Conservation (phyloP, 441 rosid genomes). For the Syzygium syzygioides region DNA sequence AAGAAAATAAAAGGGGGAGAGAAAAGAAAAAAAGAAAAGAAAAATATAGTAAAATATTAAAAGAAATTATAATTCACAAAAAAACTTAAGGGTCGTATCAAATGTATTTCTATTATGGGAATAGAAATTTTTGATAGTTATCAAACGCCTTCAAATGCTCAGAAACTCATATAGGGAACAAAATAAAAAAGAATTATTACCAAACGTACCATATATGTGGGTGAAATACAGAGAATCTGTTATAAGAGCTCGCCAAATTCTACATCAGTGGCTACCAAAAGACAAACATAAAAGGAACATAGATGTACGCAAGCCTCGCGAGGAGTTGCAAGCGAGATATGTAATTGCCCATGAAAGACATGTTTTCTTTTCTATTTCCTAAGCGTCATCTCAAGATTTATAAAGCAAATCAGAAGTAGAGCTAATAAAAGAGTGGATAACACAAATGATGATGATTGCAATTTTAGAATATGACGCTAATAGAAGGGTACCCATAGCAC, state of each 20-base stretch:
- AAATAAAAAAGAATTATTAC: too few relatives aligned
- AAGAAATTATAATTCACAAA: too few relatives aligned
- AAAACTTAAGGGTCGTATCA: too few relatives aligned
- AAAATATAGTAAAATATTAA: too few relatives aligned
- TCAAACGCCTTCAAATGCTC: too few relatives aligned
- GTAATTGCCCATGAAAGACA: slow-evolving; percentile 1
- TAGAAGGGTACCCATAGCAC: slow-evolving; percentile 19
- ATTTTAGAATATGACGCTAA: slow-evolving; percentile 19
- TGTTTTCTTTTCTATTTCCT: slow-evolving; percentile 14
- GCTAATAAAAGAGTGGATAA: slow-evolving; percentile 10
- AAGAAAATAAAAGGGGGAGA: too few relatives aligned
- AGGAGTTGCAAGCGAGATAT: neutral
- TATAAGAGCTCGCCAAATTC: slow-evolving; percentile 29
- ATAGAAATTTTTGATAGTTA: too few relatives aligned
- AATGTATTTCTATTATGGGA: too few relatives aligned
- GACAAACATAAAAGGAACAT: slow-evolving; percentile 23
- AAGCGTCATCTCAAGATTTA: slow-evolving; percentile 18
- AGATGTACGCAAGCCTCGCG: neutral
- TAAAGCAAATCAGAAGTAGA: slow-evolving; percentile 20
- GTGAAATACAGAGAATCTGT: neutral
- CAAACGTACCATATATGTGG: too few relatives aligned
- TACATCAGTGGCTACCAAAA: slow-evolving; percentile 57
- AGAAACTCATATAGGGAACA: too few relatives aligned
- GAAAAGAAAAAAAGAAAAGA: too few relatives aligned
- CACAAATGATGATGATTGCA: neutral